A percentile compares a stretch with the other conserved stretches of the same genome.
Evolutionary conservation across 2,329 filamentous ascomycete genomes (phyloP).

Genomic region (Epichloe gansuensis): DNA sequence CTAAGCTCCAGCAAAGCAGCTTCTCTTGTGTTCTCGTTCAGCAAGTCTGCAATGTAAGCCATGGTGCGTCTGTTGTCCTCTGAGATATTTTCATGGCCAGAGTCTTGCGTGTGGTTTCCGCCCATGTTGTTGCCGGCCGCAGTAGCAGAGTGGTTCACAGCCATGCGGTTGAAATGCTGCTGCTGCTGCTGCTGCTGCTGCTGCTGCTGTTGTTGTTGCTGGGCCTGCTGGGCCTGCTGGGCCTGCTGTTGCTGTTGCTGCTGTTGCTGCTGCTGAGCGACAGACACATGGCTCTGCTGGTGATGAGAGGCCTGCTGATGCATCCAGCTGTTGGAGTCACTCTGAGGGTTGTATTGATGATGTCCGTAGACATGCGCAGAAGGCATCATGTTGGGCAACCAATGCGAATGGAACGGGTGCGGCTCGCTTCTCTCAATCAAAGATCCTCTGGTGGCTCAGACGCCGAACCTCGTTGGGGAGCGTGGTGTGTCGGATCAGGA

Average conservation of each 20-base stretch:
- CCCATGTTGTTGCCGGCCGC: constrained; percentile 29
- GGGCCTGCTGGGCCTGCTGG: constrained; percentile 39
- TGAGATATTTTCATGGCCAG: constrained; percentile 54
- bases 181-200: constrained; percentile 31
- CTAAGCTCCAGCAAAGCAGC: constrained; percentile 87
- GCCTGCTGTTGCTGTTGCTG: constrained; percentile 32
- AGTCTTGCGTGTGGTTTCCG: constrained; percentile 40
- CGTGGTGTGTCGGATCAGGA: too few relatives aligned
- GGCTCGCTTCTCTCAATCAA: not conserved
- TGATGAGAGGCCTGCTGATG: constrained; percentile 50
- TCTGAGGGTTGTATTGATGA: constrained; percentile 52
- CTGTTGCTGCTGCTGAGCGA: constrained; percentile 35
- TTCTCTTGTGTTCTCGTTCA: constrained; percentile 80
- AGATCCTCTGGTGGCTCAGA: too few relatives aligned
- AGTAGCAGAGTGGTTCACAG: constrained; percentile 48
- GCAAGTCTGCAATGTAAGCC: constrained; percentile 80
- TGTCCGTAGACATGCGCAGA: constrained; percentile 55
- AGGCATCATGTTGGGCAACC: constrained; percentile 42
- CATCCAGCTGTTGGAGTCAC: constrained; percentile 53
- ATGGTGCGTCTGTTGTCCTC: constrained; percentile 92
- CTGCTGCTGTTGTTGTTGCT: constrained; percentile 25
- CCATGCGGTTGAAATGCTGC: constrained; percentile 63
- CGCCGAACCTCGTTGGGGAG: too few relatives aligned
- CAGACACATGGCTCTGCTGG: constrained; percentile 45
- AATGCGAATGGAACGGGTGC: not conserved